Conservation (phyloP, 2,329 filamentous ascomycete species). For the Cordyceps farinosa region DNA sequence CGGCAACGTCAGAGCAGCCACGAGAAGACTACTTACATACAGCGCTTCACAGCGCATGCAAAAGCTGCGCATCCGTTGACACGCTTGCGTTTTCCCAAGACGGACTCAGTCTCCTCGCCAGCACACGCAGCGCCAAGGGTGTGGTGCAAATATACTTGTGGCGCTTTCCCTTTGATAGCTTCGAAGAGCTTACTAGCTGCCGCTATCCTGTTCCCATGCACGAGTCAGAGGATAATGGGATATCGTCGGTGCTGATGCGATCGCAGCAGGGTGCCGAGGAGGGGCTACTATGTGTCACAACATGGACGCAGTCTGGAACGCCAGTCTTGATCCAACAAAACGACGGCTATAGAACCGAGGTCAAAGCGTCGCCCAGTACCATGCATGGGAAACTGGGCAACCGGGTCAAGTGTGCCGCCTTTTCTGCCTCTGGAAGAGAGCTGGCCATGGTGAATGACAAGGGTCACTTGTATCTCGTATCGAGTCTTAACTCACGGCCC, state of each 20-base stretch:
- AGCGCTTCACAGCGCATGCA: conserved; percentile 33
- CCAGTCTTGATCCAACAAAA: conserved; percentile 37
- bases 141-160: conserved; percentile 37
- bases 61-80: conserved; percentile 35
- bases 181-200: conserved; percentile 34
- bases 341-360: conserved; percentile 34
- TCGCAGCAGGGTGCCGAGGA: conserved; percentile 32
- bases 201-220: conserved; percentile 38
- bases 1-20: conserved; percentile 30
- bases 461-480: conserved; percentile 37
- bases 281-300: conserved; percentile 36
- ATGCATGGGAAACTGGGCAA: conserved; percentile 34
- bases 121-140: conserved; percentile 35
- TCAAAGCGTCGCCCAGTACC: conserved; percentile 29
- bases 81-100: conserved; percentile 39
- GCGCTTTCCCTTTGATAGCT: conserved; percentile 35
- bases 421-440: conserved; percentile 36
- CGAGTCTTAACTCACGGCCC: conserved; percentile 36
- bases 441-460: conserved; percentile 40
- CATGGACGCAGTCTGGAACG: conserved; percentile 41
- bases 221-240: conserved; percentile 40
- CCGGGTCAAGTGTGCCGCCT: conserved; percentile 37
- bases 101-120: conserved; percentile 37
- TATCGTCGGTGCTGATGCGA: conserved; percentile 36
- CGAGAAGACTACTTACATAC: conserved; percentile 37